Base-by-base conservation (phyloP, 257 asterid species). In the Nyctanthes arbortristis region DNA sequence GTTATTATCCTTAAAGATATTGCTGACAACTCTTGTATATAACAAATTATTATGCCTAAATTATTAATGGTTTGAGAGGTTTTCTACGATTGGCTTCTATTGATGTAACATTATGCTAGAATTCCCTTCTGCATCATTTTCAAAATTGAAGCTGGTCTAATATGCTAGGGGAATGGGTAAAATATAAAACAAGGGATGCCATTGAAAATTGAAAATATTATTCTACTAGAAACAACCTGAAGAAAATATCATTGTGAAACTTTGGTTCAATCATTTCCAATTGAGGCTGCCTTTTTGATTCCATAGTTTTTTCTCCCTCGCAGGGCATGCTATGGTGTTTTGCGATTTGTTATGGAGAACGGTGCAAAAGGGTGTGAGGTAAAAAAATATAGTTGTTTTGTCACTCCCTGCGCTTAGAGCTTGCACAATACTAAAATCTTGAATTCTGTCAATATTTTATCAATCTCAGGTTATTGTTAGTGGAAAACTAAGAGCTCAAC, bases 401-500 rank as follows among this genome's bases (percentile, higher is more conserved):
- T 28, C 40, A 45, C 18, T 49, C 30, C 65, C 62, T 58, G 3
- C 28, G 14, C 30, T 57, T 24, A 34, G 37, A 8, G 58, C 13
- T 11, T 49, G 18, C 24, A 60, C 13, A 55, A n/a, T 31, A 33
- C 16, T 0, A 29, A 22, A n/a, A 9, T 47, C 6, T 45, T 30
- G 37, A 35, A 33, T 73, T 5, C 39, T 16, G 2, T 57, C 40
- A 6, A 1, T 22, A 0, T 47, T 9, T n/a, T 28, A 34, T 14
- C 55, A n/a, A 68, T 5, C 3, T 62, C 79, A 84, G 87, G 89
- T 85, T 10, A 85, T 85, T 65, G 90, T 82, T 6, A 85, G 90
- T 58, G 90, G 90, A 35, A 85, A 85, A 76, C 88, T 85, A 13
- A 82, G 90, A 73, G 90, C 90, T 20, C 84, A 77, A 61, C 84